These are phyloP conservation scores for Aspergillus ellipticus DNA, from an alignment of 495 filamentous ascomycete genomes.

Conservation along the genomic window DNA sequence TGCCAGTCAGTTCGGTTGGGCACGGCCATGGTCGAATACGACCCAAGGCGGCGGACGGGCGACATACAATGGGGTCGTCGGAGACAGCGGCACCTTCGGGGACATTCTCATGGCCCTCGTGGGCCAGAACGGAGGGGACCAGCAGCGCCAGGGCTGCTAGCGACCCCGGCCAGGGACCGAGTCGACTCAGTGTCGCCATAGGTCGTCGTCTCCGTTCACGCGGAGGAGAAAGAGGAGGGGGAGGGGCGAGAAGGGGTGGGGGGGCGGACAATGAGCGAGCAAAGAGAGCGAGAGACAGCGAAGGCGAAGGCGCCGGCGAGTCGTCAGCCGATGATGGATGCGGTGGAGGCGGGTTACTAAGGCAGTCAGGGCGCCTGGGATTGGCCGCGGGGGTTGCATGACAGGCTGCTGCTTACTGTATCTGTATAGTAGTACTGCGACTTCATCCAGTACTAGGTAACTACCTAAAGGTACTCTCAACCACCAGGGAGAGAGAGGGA, in stretches of 20 bases:
- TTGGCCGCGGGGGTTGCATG: slow-evolving; percentile 13
- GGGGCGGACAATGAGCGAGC: too few relatives aligned
- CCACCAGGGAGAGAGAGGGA: background rate
- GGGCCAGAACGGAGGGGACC: slow-evolving; percentile 43
- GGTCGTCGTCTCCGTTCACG: slow-evolving; percentile 2
- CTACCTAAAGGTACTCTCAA: too few relatives aligned
- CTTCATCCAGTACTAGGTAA: background rate
- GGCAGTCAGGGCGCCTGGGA: slow-evolving; percentile 2
- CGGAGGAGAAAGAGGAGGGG: slow-evolving; percentile 8
- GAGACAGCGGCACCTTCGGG: slow-evolving; percentile 72
- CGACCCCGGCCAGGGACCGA: slow-evolving; percentile 6
- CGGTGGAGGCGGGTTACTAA: slow-evolving; percentile 7
- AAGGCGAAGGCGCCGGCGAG: too few relatives aligned
- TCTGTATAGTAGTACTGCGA: too few relatives aligned
- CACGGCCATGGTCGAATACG: background rate
- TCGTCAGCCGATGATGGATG: slow-evolving; percentile 10
- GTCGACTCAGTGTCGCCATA: slow-evolving; percentile 16
- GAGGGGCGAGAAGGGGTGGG: slow-evolving; percentile 6
- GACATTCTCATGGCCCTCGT: slow-evolving; percentile 75
- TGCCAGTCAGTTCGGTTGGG: background rate
- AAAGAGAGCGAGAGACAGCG: too few relatives aligned
- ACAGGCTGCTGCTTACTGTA: background rate
- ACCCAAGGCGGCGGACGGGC: slow-evolving; percentile 38
- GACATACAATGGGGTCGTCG: slow-evolving; percentile 83
- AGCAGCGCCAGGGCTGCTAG: slow-evolving; percentile 31